Conservation (phyloP, 352 stramenopile species). For the Phytophthora parvispora region DNA sequence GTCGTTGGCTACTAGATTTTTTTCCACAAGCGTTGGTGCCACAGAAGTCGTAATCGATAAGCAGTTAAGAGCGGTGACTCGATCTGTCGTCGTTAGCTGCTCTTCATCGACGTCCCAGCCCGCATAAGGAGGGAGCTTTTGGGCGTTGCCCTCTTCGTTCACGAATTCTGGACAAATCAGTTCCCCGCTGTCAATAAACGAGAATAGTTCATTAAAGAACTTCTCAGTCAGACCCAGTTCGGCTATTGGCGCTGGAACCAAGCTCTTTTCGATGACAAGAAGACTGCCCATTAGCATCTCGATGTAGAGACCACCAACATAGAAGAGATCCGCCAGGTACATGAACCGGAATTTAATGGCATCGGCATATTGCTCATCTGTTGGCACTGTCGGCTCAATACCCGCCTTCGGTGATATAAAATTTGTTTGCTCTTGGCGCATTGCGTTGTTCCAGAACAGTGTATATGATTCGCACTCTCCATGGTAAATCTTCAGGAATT, state of each 20-base stretch:
- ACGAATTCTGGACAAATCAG: conserved; percentile 45
- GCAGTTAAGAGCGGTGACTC: conserved; percentile 75
- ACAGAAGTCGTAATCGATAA: conserved; percentile 69
- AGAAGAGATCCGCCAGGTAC: conserved; percentile 70
- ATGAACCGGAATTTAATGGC: conserved; percentile 79
- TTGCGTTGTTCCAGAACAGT: conserved; percentile 83
- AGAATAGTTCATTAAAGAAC: conserved; percentile 84
- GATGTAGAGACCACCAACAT: conserved; percentile 78
- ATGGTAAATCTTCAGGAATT: conserved; percentile 89
- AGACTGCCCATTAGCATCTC: conserved; percentile 80
- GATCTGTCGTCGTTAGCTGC: conserved; percentile 59
- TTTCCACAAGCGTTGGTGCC: conserved; percentile 66
- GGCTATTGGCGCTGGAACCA: conserved; percentile 41
- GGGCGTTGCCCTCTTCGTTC: conserved; percentile 33
- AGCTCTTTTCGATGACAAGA: conserved; percentile 68
- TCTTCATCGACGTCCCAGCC: conserved; percentile 66
- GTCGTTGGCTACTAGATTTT: conserved; percentile 58
- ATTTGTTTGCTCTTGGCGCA: conserved; percentile 70
- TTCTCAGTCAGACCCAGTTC: conserved; percentile 66
- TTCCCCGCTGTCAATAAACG: conserved; percentile 82
- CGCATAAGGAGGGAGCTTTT: conserved; percentile 56
- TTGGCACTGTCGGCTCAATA: conserved; percentile 42
- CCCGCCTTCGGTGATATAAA: conserved; percentile 60
- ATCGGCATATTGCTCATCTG: conserved; percentile 55
- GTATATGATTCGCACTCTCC: conserved; percentile 84